Percentiles rank a stretch among this genome's conserved stretches.
Evolutionary conservation across 768 basidiomycete species (phyloP).

Genomic region (Tylopilus balloui): DNA sequence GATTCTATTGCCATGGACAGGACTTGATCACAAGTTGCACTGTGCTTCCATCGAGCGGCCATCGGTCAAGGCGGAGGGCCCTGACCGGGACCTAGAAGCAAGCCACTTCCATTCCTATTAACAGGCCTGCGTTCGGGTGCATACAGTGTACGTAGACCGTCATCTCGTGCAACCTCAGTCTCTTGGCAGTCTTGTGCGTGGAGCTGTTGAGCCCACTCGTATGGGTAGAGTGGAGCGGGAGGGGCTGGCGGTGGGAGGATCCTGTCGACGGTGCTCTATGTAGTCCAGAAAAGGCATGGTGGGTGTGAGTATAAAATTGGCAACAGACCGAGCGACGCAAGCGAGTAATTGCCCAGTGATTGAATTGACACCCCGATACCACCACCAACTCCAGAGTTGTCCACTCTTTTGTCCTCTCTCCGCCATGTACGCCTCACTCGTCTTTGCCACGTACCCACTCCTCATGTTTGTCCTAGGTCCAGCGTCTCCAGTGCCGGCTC

Average conservation of each 20-base stretch:
- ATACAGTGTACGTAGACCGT: no score
- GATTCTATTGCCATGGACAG: no score
- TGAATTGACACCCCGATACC: not conserved
- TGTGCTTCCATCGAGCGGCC: no score
- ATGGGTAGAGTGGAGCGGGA: not conserved
- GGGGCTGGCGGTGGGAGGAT: not conserved
- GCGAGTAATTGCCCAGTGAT: not conserved
- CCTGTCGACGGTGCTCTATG: not conserved
- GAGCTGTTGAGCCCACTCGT: not conserved
- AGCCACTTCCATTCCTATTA: constrained; percentile 6
- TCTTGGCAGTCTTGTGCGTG: not conserved
- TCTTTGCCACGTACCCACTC: not conserved
- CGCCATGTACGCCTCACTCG: constrained; percentile 18
- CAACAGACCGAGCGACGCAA: constrained; percentile 9
- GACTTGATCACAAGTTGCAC: no score
- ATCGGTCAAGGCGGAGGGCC: no score
- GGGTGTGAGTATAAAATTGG: constrained; percentile 4
- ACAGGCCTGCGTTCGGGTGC: not conserved
- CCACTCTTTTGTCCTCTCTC: constrained; percentile 14
- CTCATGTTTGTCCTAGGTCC: constrained; percentile 32
- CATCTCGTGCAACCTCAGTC: no score
- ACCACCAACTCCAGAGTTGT: not conserved
- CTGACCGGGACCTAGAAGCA: constrained; percentile 17
- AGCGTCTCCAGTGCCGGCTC: constrained; percentile 39
- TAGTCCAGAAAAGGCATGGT: constrained; percentile 11